These are phyloP conservation scores for Amanita pallidorosea DNA, from an alignment of 768 basidiomycete species.

Conservation along the genomic window DNA sequence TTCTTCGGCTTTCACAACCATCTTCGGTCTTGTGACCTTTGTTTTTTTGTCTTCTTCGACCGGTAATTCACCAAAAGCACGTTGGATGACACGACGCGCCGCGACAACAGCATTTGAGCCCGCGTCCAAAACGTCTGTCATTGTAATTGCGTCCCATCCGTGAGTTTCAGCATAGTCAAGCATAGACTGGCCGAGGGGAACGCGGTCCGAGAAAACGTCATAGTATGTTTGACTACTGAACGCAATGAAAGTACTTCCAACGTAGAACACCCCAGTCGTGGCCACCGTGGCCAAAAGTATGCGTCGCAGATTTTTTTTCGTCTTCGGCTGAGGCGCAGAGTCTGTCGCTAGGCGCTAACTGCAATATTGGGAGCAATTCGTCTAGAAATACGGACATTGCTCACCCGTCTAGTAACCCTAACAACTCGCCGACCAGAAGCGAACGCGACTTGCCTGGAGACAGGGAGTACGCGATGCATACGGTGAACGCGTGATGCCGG, in stretches of 20 bases:
- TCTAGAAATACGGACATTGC: background rate
- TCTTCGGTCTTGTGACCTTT: constrained; percentile 32
- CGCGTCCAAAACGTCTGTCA: constrained; percentile 44
- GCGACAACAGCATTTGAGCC: constrained; percentile 37
- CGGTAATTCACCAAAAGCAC: constrained; percentile 35
- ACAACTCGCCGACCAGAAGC: constrained; percentile 34
- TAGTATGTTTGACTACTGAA: constrained; percentile 73
- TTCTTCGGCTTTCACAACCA: constrained; percentile 29
- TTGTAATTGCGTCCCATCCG: constrained; percentile 69
- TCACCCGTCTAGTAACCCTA: constrained; percentile 50
- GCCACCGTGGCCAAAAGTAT: constrained; percentile 61
- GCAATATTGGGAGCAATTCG: background rate
- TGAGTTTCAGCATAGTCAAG: constrained; percentile 74
- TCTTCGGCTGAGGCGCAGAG: constrained; percentile 33
- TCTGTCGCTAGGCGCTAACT: constrained; percentile 57
- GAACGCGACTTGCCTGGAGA: constrained; percentile 39
- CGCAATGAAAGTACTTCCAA: constrained; percentile 68
- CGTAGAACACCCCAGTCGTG: constrained; percentile 69
- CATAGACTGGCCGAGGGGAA: constrained; percentile 70
- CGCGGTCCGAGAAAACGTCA: constrained; percentile 73
- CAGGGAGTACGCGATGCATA: constrained; percentile 51
- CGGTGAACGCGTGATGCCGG: constrained; percentile 14
- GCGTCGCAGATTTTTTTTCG: constrained; percentile 44
- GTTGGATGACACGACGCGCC: constrained; percentile 40
- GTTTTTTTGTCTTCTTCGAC: constrained; percentile 23